Conservation (phyloP, 441 rosid species). For the Brassica hybrid region DNA sequence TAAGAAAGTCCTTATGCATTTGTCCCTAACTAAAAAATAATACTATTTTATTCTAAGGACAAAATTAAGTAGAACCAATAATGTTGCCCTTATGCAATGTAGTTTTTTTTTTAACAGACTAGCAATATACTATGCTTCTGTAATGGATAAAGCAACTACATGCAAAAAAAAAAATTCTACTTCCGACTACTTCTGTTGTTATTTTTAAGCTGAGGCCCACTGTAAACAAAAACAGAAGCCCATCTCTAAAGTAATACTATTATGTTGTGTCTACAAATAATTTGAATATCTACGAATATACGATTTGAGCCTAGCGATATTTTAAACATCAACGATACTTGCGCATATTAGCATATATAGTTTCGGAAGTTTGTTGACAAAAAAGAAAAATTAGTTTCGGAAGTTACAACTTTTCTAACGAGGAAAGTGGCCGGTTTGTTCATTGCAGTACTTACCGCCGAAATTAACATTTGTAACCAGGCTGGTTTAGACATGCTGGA, state of each 20-base stretch:
- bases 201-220: no score
- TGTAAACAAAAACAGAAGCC: background rate
- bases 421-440: slow-evolving; percentile 19
- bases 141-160: background rate
- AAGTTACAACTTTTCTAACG: slow-evolving; percentile 19
- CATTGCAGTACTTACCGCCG: slow-evolving; percentile 57
- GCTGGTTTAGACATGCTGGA: slow-evolving; percentile 28
- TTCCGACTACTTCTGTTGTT: no score
- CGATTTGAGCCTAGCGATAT: background rate
- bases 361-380: no score
- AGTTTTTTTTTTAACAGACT: background rate
- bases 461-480: no score
- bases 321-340: background rate
- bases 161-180: background rate
- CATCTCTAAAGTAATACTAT: background rate
- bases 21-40: no score
- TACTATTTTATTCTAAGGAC: no score
- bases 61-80: no score
- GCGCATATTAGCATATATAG: no score
- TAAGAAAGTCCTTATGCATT: no score
- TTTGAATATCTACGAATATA: background rate
- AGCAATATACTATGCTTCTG: background rate
- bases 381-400: no score
- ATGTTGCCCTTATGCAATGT: no score
- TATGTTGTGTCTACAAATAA: background rate